Evolutionary conservation across 2,329 filamentous ascomycete genomes (phyloP).

Genomic region (Aspergillus candidus): DNA sequence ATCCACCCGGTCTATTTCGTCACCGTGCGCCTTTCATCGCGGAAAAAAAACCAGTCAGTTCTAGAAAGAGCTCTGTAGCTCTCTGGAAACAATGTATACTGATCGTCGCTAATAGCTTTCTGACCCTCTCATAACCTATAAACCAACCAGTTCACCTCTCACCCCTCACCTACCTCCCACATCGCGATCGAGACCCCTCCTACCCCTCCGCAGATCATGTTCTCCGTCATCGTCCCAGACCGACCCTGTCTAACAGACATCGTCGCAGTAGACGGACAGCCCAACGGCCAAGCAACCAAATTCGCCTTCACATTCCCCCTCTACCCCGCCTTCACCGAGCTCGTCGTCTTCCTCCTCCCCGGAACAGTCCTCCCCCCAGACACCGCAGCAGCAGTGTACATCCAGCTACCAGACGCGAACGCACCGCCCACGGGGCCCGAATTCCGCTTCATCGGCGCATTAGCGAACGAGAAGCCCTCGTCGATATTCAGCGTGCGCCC

Average conservation of each 20-base stretch:
- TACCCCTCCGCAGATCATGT: conserved; percentile 39
- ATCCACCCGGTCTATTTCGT: conserved; percentile 18
- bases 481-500: conserved; percentile 75
- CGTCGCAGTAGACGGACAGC: conserved; percentile 44
- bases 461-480: conserved; percentile 84
- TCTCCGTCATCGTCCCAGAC: conserved; percentile 56
- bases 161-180: not conserved
- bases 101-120: no score
- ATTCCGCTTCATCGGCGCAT: conserved; percentile 81
- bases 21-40: conserved; percentile 20
- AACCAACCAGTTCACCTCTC: not conserved
- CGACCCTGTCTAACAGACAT: conserved; percentile 56
- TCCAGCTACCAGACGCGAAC: conserved; percentile 57
- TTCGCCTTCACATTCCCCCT: conserved; percentile 64
- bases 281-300: conserved; percentile 53
- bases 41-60: conserved; percentile 1
- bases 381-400: conserved; percentile 84
- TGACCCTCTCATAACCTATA: not conserved
- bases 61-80: no score
- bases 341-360: conserved; percentile 85
- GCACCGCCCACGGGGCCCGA: conserved; percentile 40
- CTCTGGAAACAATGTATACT: no score
- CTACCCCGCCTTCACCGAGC: conserved; percentile 58
- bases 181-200: not conserved
- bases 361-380: conserved; percentile 64